Evolutionary conservation across 139 green algal genomes (phyloP), one percentile per base, ranked within the genome.

Genomic region (Volvox africanus): DNA sequence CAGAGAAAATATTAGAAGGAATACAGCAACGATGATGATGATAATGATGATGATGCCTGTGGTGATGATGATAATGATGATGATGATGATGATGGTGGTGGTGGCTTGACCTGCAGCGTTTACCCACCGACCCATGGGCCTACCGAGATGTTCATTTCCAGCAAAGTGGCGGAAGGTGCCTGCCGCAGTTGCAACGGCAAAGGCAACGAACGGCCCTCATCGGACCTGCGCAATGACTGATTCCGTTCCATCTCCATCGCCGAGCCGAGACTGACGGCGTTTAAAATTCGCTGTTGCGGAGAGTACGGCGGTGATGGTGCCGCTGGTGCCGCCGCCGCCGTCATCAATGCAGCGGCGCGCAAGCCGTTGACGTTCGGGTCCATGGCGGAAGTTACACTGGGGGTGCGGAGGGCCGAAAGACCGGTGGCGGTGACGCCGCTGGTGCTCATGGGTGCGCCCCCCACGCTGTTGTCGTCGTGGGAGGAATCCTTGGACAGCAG

Each of bases 401-500:
- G 75, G 3, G 75, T 81, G 5, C 75, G 75, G 1, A 81, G 32
- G 75, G 32, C n/a, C 28, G 71, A 14, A 14, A 36, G 16, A 35
- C 30, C 75, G 12, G 28, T 30, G 32, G 75, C 75, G 1, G 75
- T 24, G 32, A 1, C 9, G 75, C 75, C 75, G 30, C 75, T 55
- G 33, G 33, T 11, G 19, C 32, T 24, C 32, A 55, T 55, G 32
- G 75, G n/a, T 35, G 75, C 75, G 32, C 75, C 75, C 16, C 75
- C 75, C 2, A 81, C 75, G 30, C 75, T 81, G 75, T 30, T 55
- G 82, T 79, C 82, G 24, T 88, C 65, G 21, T 79, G 65, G 19
- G 82, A 62, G 21, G 82, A 80, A 33, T 88, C 82, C 35, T 79
- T 79, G 2, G 82, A 88, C 1, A 88, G 82, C 35, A 35, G 65